Conservation (phyloP, 2,329 filamentous ascomycete species). For the Monilinia aucupariae region DNA sequence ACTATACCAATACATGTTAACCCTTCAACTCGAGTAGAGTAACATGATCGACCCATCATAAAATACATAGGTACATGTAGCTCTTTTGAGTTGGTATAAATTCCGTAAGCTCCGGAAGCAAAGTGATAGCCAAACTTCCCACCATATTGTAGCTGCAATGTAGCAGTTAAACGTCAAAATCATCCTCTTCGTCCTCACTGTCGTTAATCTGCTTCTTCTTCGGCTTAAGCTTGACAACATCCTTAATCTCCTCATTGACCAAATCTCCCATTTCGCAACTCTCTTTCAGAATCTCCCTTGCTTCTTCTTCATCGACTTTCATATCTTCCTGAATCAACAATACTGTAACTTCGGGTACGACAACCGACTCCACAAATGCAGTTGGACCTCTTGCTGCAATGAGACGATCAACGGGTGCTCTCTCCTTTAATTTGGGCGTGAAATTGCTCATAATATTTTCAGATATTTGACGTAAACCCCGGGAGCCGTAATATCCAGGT, state of each 20-base stretch:
- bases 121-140: neutral
- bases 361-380: constrained; percentile 65
- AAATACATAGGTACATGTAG: neutral
- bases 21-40: neutral
- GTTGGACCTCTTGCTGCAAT: constrained; percentile 62
- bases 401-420: constrained; percentile 58
- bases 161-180: constrained; percentile 2
- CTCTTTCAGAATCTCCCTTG: constrained; percentile 29
- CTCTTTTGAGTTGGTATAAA: neutral
- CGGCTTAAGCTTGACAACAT: constrained; percentile 38
- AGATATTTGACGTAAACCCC: constrained; percentile 66
- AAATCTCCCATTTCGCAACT: constrained; percentile 29
- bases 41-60: neutral
- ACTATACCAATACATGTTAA: neutral
- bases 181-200: constrained; percentile 27
- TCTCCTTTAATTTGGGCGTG: constrained; percentile 53
- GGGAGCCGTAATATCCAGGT: constrained; percentile 79
- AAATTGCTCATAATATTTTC: constrained; percentile 60
- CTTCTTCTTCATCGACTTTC: constrained; percentile 41
- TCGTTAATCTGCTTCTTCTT: constrained; percentile 49
- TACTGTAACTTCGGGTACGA: constrained; percentile 65
- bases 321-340: constrained; percentile 55
- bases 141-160: neutral
- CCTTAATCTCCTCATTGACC: constrained; percentile 47
- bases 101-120: neutral